Base-by-base conservation (phyloP, 257 asterid genomes). In the Lycium barbarum region DNA sequence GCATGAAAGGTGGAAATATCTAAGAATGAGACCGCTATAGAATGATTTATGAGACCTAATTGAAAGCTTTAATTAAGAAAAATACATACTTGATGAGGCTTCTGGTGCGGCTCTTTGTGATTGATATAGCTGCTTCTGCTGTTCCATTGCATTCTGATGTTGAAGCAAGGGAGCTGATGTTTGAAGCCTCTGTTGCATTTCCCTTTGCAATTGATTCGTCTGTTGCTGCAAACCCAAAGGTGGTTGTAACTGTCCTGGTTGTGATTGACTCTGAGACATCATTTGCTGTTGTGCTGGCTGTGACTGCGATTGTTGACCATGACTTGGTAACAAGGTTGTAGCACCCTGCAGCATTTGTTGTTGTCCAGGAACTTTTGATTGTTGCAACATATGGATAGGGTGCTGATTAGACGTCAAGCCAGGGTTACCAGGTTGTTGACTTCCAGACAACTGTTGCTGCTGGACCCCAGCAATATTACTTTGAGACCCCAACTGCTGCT, bases 261-360 rank as follows among this genome's bases (percentile, higher is more conserved):
- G 99, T 85, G 99, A 86, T 82, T 95, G 99, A 55, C 92, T 89
- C 90, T 95, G 99, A 57, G 95, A 91, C 91, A 94, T 90, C 94
- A 96, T 78, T 68, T 96, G 98, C 83, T 95, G 99, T 84, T 95
- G 97, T 73, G 93, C 86, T 80, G 92, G 93, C 88, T 90, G 98
- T 45, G 93, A 85, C 87, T 94, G 97, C 3, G 94, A 85, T 85
- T 88, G 95, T 86, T 92, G 99, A 87, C 90, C 87, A 89, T 96
- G 99, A 85, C 84, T 91, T 53, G 95, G 94, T 85, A 93, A 83
- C 94, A 91, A 88, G 88, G 84, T 90, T 83, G 91, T 67, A 86
- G 86, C 84, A 86, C 81, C 88, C 85, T 90, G 96, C 88, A 93
- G 97, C 91, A 93, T 90, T 91, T 93, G 98, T 88, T 94, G 98